These are phyloP conservation scores for Suhomyces vadensis DNA, from an alignment of 805 yeast species.

Conservation along the genomic window DNA sequence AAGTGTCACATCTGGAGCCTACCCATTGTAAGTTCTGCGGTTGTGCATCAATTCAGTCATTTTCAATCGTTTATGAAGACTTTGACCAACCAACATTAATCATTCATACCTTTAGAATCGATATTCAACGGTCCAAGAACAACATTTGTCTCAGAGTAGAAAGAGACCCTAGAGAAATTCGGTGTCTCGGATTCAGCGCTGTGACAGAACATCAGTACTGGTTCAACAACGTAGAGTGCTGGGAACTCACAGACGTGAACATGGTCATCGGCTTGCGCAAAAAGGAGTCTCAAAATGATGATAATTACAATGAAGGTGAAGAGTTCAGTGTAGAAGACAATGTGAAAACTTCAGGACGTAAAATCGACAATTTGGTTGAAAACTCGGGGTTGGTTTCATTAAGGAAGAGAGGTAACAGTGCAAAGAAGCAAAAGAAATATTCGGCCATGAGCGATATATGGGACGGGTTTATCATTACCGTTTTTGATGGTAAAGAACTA, in stretches of 20 bases:
- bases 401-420: slow-evolving; percentile 16
- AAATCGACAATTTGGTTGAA: slow-evolving; percentile 9
- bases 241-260: slow-evolving; percentile 80
- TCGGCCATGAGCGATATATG: slow-evolving; percentile 36
- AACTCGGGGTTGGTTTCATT: slow-evolving; percentile 21
- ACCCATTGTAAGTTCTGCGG: slow-evolving; percentile 92
- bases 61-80: slow-evolving; percentile 73
- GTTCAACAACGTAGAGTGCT: slow-evolving; percentile 65
- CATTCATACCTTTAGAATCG: slow-evolving; percentile 71
- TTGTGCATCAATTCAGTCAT: slow-evolving; percentile 72
- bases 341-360: not conserved
- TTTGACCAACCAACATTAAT: slow-evolving; percentile 55
- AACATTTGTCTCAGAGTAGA: slow-evolving; percentile 85
- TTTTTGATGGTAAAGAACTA: slow-evolving; percentile 61
- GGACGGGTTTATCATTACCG: slow-evolving; percentile 79
- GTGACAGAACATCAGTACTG: slow-evolving; percentile 71
- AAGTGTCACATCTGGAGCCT: slow-evolving; percentile 80
- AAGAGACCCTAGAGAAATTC: slow-evolving; percentile 87
- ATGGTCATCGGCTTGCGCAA: slow-evolving; percentile 60
- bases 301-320: slow-evolving; percentile 20
- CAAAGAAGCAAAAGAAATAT: not conserved
- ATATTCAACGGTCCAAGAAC: slow-evolving; percentile 67
- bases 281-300: slow-evolving; percentile 27
- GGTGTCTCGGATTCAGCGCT: slow-evolving; percentile 83
- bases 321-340: slow-evolving; percentile 5